phyloP scores from a whole-genome alignment of 1,284 basidiomycete genomes.

The Agaricales sp. region DNA sequence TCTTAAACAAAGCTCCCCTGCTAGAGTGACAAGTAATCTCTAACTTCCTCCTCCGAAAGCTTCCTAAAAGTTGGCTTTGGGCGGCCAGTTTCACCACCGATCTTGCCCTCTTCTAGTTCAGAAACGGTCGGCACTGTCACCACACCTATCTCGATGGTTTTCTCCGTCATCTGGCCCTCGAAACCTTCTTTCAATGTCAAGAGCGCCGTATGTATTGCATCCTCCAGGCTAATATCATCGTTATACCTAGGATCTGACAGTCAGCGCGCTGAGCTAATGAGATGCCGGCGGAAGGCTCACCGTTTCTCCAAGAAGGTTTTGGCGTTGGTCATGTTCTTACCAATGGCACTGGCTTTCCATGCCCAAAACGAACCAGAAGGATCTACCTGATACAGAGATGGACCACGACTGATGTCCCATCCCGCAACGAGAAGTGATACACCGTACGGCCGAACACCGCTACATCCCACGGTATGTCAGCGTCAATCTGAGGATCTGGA shows the following conservation, averaged over 20 bases:
- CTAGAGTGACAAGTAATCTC: slow-evolving; percentile 83
- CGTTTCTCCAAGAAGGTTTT: slow-evolving; percentile 99
- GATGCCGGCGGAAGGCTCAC: slow-evolving; percentile 32
- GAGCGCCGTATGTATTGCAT: slow-evolving; percentile 98
- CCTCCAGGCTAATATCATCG: slow-evolving; percentile 97
- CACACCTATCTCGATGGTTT: slow-evolving; percentile 98
- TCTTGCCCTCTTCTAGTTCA: slow-evolving; percentile 66
- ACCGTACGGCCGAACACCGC: slow-evolving; percentile 96
- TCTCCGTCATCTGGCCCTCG: slow-evolving; percentile 99
- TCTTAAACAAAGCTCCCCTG: too few species aligned
- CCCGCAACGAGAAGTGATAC: slow-evolving; percentile 96
- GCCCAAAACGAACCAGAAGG: slow-evolving; percentile 99
- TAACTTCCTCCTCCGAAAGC: slow-evolving; percentile 88
- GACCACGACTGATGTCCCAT: slow-evolving; percentile 88
- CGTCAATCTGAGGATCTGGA: slow-evolving; percentile 10
- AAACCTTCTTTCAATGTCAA: slow-evolving; percentile 98
- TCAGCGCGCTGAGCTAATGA: slow-evolving; percentile 12
- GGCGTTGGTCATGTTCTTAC: slow-evolving; percentile 99
- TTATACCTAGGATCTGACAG: slow-evolving; percentile 66
- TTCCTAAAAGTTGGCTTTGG: slow-evolving; percentile 87
- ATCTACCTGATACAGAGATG: slow-evolving; percentile 96
- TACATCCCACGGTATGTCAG: slow-evolving; percentile 25
- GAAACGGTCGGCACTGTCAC: slow-evolving; percentile 78
- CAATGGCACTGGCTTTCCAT: slow-evolving; percentile 99
- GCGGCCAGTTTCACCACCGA: slow-evolving; percentile 64